phyloP scores from a whole-genome alignment of 805 yeast species.

The Priceomyces fermenticarens region DNA sequence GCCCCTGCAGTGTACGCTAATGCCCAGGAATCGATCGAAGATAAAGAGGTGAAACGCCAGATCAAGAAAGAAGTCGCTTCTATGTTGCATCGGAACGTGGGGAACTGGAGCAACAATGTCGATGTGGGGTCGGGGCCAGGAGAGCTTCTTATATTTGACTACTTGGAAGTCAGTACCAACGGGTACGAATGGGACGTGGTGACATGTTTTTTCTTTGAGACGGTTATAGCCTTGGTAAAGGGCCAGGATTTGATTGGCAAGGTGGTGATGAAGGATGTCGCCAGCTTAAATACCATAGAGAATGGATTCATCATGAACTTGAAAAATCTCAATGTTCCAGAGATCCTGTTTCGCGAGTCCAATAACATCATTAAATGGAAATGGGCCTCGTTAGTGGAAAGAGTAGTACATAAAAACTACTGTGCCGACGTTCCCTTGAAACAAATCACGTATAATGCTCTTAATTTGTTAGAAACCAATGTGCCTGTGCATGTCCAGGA shows the following conservation, averaged over 20 bases:
- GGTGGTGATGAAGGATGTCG: conserved; percentile 34
- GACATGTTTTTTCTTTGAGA: conserved; percentile 30
- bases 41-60: background rate
- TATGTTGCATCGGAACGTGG: conserved; percentile 4
- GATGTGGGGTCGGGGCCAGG: conserved; percentile 13
- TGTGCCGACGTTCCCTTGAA: conserved; percentile 26
- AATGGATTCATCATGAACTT: conserved; percentile 32
- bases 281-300: conserved; percentile 21
- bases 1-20: conserved; percentile 16
- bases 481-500: conserved; percentile 40
- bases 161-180: conserved; percentile 39
- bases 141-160: conserved; percentile 38
- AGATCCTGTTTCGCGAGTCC: conserved; percentile 31
- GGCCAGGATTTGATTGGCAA: conserved; percentile 36
- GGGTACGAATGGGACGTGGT: conserved; percentile 41
- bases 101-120: conserved; percentile 6
- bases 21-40: conserved; percentile 1
- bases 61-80: conserved; percentile 9
- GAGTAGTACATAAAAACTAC: conserved; percentile 11
- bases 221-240: conserved; percentile 24
- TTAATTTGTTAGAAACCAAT: conserved; percentile 37
- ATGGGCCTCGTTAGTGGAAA: conserved; percentile 36
- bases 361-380: conserved; percentile 32
- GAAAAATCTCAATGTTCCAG: conserved; percentile 42
- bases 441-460: conserved; percentile 50